Evolutionary conservation across 352 stramenopile species (phyloP), one percentile per base, ranked within the genome.

Genomic region (Thraustotheca clavata): DNA sequence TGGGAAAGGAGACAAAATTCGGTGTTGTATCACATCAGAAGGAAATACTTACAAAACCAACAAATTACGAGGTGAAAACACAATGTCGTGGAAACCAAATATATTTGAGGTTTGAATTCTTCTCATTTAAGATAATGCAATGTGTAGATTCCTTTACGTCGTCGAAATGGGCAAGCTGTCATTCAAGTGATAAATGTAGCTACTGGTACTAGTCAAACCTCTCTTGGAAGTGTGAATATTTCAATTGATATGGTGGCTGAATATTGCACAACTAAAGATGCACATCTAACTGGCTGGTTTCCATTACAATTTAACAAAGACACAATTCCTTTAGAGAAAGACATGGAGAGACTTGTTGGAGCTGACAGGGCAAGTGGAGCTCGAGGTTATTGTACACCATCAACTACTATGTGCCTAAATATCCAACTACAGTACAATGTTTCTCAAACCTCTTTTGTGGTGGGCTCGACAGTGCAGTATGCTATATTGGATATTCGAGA

Each of bases 141-240:
- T 22, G 32, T 59, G 52, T 62, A 62, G 57, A 65, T 65, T 18
- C 38, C 38, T 4, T 22, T 65, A 3, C 57, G 57, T 20, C 57
- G 57, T 20, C 57, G 41, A 11, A 40, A 46, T 18, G 57, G 57
- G 4, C 18, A 26, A 4, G 9, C 57, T 18, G n/a, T n/a, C 24
- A n/a, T 65, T 12, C n/a, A 7, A 1, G 57, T 39, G 35, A 11
- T 65, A 9, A 35, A 49, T 32, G 22, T 46, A 2, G 31, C 9
- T 16, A 55, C 46, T 31, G n/a, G 41, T 9, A 38, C 16, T 12
- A 31, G 8, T 32, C 38, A 41, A 4, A 20, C 20, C 12, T n/a
- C 20, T 4, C 9, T 65, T 8, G 57, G 57, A 29, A 26, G n/a
- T 29, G 18, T 65, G 2, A 40, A 35, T 18, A 18, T 65, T 29